phyloP scores from a whole-genome alignment of 176 grass and related monocot genomes.

The Avena eriantha region DNA sequence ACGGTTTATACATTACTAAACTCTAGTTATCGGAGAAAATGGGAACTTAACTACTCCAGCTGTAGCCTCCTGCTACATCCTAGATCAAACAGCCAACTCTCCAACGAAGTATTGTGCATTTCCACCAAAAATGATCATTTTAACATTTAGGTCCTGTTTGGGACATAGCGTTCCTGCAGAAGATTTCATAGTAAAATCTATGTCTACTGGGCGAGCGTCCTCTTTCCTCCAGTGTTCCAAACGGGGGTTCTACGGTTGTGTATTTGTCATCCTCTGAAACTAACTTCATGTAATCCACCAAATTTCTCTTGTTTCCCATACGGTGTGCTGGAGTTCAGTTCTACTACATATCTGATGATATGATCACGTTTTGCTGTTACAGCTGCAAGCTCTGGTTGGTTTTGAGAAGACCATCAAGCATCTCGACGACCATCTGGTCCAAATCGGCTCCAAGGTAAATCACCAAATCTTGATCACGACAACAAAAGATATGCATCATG shows the following conservation, averaged over 20 bases:
- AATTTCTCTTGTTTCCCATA: slow-evolving; percentile 18
- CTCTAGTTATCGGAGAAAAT: neutral
- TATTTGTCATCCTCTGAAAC: slow-evolving; percentile 15
- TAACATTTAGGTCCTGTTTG: neutral
- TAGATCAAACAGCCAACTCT: neutral
- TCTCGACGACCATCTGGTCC: slow-evolving; percentile 83
- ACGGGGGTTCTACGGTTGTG: neutral
- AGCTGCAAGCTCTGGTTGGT: slow-evolving; percentile 96
- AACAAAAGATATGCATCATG: neutral
- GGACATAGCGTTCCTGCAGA: neutral
- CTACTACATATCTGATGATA: slow-evolving; percentile 22
- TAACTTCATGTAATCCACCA: neutral
- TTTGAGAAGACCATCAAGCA: slow-evolving; percentile 92
- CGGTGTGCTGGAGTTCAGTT: neutral
- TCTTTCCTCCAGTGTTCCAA: neutral
- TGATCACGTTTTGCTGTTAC: slow-evolving; percentile 31
- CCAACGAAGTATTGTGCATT: neutral
- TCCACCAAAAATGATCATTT: neutral
- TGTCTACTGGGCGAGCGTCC: too few relatives aligned
- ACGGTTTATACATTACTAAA: neutral
- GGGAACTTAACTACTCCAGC: neutral
- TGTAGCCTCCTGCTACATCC: neutral
- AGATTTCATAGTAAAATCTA: neutral
- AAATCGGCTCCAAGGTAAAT: slow-evolving; percentile 85
- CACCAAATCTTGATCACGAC: neutral